A percentile compares a stretch with the other conserved stretches of the same genome.
Conservation (phyloP, 371 early-diverging fungal genomes). For the Apophysomyces trapeziformis region DNA sequence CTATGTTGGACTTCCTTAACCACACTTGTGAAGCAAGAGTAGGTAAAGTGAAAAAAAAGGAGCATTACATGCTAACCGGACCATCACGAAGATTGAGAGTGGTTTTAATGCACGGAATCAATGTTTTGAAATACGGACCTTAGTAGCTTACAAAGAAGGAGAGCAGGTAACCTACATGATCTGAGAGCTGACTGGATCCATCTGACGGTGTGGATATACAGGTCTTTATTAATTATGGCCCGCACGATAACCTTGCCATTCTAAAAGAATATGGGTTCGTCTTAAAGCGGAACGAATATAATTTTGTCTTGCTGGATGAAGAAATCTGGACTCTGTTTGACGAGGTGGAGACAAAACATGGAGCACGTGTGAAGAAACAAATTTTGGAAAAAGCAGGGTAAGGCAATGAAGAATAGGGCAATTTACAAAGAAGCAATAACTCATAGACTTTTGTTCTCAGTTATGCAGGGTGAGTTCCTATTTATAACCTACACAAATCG, state of each 20-base stretch:
- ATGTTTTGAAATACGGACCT: conserved; percentile 61
- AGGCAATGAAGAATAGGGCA: neutral
- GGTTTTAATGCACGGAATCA: conserved; percentile 54
- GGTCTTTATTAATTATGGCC: conserved; percentile 64
- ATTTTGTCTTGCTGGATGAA: conserved; percentile 54
- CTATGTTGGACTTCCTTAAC: conserved; percentile 67
- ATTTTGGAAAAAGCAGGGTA: conserved; percentile 58
- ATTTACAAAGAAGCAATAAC: too few species aligned
- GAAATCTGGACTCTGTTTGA: conserved; percentile 48
- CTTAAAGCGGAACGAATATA: conserved; percentile 52
- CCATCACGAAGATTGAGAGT: conserved; percentile 49
- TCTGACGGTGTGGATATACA: neutral
- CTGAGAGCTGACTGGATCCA: neutral
- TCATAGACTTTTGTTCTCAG: conserved; percentile 8
- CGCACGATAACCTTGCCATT: conserved; percentile 63
- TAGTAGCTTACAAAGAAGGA: conserved; percentile 58
- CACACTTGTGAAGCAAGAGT: conserved; percentile 62
- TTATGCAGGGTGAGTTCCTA: conserved; percentile 28
- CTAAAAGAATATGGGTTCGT: conserved; percentile 67
- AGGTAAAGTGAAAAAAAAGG: conserved; percentile 2
- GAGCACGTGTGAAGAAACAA: conserved; percentile 44
- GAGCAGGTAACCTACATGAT: conserved; percentile 42
- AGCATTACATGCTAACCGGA: neutral
- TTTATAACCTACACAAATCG: too few species aligned
- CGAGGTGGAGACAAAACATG: conserved; percentile 43